Base-by-base conservation (phyloP, 805 yeast species). In the Sugiyamaella marilandica region DNA sequence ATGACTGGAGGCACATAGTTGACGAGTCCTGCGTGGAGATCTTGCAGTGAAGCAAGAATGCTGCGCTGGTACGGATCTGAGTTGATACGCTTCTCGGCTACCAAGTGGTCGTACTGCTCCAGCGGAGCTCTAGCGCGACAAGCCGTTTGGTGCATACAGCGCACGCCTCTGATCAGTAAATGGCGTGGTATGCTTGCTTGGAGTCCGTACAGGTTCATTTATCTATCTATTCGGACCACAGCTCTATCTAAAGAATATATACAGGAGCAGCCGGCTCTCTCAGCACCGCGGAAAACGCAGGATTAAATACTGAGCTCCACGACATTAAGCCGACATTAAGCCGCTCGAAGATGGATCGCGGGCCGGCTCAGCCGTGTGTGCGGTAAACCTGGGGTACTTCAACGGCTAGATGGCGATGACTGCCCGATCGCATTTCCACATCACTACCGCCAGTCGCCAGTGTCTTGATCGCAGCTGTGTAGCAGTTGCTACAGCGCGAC, bases 61-160 rank as follows among this genome's bases (percentile, higher is more conserved):
- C 80, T 78, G 39, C 96, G 75, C 69, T 92, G 98, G 66, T 84
- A 84, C 18, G 80, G 81, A 65, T 92, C 99, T 60, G 85, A 87
- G 53, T 80, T 56, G 46, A 72, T 64, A 14, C 51, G 48, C 16
- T 67, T 67, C 32, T 56, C 49, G 16, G 45, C 35, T 7, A 72
- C 74, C 44, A 66, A 59, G 49, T 50, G 52, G 50, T 68, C 73
- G 53, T 68, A 69, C 55, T 67, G 68, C 51, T 66, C 56, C 1
- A 67, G 50, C 1, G 72, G 73, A 29, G 58, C 60, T 49, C 50
- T 35, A 10, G 18, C 14, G 21, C 47, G 13, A 9, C 13, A 18
- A 2, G 14, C n/a, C 11, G 37, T 10, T 11, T n/a, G 19, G 24
- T 31, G 18, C n/a, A 45, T 10, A 10, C 24, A 10, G n/a, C 47